These are phyloP conservation scores for Peniophora sp. DNA, from an alignment of 1,284 basidiomycete species.

Conservation along the genomic window DNA sequence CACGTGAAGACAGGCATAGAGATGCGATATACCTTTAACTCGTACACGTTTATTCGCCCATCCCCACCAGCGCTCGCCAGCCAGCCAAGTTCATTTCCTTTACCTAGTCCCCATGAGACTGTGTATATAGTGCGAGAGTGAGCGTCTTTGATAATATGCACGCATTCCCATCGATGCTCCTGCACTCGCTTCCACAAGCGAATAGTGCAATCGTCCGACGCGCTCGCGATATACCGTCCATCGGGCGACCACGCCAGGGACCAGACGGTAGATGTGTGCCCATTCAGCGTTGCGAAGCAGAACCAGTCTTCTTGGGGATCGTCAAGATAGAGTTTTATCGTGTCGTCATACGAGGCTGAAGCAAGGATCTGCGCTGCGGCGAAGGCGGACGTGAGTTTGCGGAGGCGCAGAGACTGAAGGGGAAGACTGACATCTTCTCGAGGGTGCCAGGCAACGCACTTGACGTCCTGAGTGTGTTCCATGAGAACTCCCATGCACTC, in stretches of 20 bases:
- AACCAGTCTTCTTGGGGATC: conserved; percentile 96
- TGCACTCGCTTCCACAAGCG: conserved; percentile 60
- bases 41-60: conserved; percentile 69
- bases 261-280: conserved; percentile 91
- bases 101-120: conserved; percentile 58
- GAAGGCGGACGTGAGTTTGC: conserved; percentile 5
- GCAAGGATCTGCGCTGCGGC: conserved; percentile 72
- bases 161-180: conserved; percentile 52
- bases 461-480: conserved; percentile 98
- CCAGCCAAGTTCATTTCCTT: conserved; percentile 48
- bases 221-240: conserved; percentile 79
- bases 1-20: not conserved
- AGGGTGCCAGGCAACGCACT: conserved; percentile 93
- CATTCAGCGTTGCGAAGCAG: conserved; percentile 74
- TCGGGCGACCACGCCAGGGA: conserved; percentile 75
- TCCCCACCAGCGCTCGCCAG: conserved; percentile 72
- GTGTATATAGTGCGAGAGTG: conserved; percentile 77
- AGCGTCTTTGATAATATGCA: conserved; percentile 39
- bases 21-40: conserved; percentile 50
- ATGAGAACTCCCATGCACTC: conserved; percentile 95
- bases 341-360: conserved; percentile 95
- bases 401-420: conserved; percentile 7
- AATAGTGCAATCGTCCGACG: conserved; percentile 72
- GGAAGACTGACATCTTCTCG: conserved; percentile 70
- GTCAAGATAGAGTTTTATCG: conserved; percentile 90